Percentiles rank a stretch among this genome's conserved stretches.
Evolutionary conservation across 176 grass and related monocot species (phyloP).

Genomic region (Bromus sterilis): DNA sequence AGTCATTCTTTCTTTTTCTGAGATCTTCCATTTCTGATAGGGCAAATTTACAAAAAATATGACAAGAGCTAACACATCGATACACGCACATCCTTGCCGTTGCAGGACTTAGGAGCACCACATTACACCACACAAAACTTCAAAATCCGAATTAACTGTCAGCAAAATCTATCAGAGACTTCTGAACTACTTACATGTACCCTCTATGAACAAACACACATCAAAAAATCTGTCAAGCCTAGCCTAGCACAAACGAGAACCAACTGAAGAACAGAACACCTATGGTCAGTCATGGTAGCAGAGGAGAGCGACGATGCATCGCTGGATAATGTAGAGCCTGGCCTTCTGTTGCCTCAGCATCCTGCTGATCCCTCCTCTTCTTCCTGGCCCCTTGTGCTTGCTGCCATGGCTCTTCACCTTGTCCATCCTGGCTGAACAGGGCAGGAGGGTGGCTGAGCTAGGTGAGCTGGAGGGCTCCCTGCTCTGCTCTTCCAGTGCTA

Average conservation of each 20-base stretch:
- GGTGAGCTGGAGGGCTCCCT: background rate
- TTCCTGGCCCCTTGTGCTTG: background rate
- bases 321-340: constrained; percentile 42
- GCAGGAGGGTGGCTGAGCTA: background rate
- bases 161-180: background rate
- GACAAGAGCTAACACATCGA: background rate
- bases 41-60: background rate
- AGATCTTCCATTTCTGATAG: background rate
- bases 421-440: constrained; percentile 7
- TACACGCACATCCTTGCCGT: constrained; percentile 22
- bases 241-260: background rate
- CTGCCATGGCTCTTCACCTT: constrained; percentile 13
- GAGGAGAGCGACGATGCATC: constrained; percentile 59
- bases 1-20: background rate
- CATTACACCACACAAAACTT: background rate
- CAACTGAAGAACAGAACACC: background rate
- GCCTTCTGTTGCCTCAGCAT: constrained; percentile 52
- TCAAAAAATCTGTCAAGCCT: constrained; percentile 22
- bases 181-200: background rate
- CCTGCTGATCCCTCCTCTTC: constrained; percentile 27
- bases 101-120: constrained; percentile 27
- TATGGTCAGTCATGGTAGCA: constrained; percentile 47
- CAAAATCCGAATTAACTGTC: background rate
- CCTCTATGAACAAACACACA: constrained; percentile 26
- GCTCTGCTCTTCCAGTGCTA: background rate